Base-by-base conservation (phyloP, 163 green algal genomes). In the Trebouxiophyceae sp. region DNA sequence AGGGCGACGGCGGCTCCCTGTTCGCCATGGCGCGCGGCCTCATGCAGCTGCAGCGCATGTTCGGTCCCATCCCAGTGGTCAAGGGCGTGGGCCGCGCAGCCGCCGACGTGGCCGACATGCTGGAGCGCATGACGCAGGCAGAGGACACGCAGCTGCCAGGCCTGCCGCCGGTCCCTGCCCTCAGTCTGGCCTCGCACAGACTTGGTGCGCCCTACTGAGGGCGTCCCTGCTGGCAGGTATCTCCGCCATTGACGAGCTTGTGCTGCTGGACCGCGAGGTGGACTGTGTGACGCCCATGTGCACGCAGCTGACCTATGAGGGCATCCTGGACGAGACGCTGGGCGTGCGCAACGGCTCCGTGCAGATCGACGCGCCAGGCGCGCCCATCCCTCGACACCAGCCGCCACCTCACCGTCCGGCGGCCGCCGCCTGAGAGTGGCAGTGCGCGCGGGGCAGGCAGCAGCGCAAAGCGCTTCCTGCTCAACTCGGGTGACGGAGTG, bases 261-360 rank as follows among this genome's bases (percentile, higher is more conserved):
- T 97, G 0, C 73, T 97, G 29, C 47, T 97, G 6, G 91, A 97
- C 65, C 77, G 88, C 1, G 76, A 72, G n/a, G 84, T 95, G 26
- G 92, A 98, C 66, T 58, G 87, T 23, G 54, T 95, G 0, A 96
- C 90, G 0, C 89, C 92, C 6, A 75, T 95, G 73, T 89, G 89
- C 80, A 97, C 86, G 5, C 90, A 96, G 79, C 73, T 93, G 34
- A 98, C 92, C 0, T 97, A 97, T 70, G 92, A 97, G 68, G 92
- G 92, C 3, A 75, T 97, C 32, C 74, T 97, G 0, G 92, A 97
- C 63, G 92, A 98, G 73, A 72, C 94, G 1, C 81, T 91, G 2
- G 82, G 85, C 31, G 90, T 96, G 63, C 78, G 75, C 29, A 81
- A 89, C 55, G 84, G 86, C 32, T 54, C 73, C 4, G 86, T 92